Base-by-base conservation (phyloP, 371 early-diverging fungal species). In the Umbelopsis sp. region DNA sequence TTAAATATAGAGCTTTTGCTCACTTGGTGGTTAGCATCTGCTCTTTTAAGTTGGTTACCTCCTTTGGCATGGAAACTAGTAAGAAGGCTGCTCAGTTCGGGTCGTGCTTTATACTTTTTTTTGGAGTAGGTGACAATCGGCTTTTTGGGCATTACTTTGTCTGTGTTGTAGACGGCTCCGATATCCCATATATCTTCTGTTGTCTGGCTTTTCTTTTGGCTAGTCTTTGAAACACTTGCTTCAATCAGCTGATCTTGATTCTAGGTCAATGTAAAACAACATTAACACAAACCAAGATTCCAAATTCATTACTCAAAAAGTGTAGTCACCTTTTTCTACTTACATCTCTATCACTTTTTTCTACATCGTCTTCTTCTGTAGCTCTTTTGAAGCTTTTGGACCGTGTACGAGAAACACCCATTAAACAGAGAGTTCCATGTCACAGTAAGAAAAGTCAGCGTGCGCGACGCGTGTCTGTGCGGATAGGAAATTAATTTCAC, bases 381-480 rank as follows among this genome's bases (percentile, higher is more conserved):
- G 57, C 35, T 16, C 57, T 35, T n/a, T 57, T 57, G 57, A 35
- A 57, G n/a, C 57, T 57, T 57, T 57, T 57, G 35, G 57, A 57
- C 57, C 57, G 12, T 57, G 57, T 57, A 18, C 57, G 57, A 57
- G 57, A 57, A 35, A 29, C 57, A n/a, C 57, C 29, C 57, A 57
- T 57, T 57, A 35, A 29, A 35, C 29, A 35, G 35, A 57, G 57
- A 35, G 57, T 35, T 57, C 57, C 57, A 57, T 57, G 29, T 35
- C 57, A 57, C 29, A n/a, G 35, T 5, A 25, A 25, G 11, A 35
- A 35, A 52, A 11, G 35, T 35, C 35, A 25, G 29, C 32, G 37
- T 57, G 57, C 57, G 57, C 57, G 57, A 57, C 57, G 57, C 57
- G 57, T 12, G 57, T 35, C 57, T 57, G 57, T 57, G 57, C 57